Base-by-base conservation (phyloP, 805 yeast genomes). In the Saturnispora hagleri region DNA sequence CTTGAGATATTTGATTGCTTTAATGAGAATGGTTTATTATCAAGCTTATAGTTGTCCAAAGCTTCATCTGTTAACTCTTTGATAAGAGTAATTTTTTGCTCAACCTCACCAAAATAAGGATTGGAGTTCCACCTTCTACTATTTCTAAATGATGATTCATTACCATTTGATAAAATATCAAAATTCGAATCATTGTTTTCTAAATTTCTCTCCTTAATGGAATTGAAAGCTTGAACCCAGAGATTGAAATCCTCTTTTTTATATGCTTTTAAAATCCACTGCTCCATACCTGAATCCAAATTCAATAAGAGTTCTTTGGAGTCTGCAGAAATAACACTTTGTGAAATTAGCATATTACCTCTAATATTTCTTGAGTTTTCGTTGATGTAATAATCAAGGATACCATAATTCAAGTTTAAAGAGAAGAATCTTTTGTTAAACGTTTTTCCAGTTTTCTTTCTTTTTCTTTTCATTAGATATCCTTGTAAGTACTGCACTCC, bases 281-380 rank as follows among this genome's bases (percentile, higher is more conserved):
- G 82, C 64, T 91, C 98, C 81, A 91, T 82, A 2, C 98, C 98
- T 0, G 97, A 89, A 65, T 93, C 97, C 53, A 93, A 77, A 45
- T 84, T 81, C 43, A 93, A 81, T 60, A 86, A 84, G 50, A 79
- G 69, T 24, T 80, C 78, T 52, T 77, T 77, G 26, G 79, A 73
- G 59, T 84, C 84, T 0, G 95, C 96, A 52, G 90, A 79, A 2
- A 93, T 81, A n/a, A 86, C 86, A 3, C 95, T 82, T 46, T 85
- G 76, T 50, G 78, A 80, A 47, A 93, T 80, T 36, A 91, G 95
- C 88, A 93, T 89, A 61, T 88, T 89, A 52, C 99, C 99, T 52
- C 98, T 76, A 46, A 88, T 75, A 57, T 82, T 81, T 59, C 82
- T 79, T 42, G 88, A 81, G 46, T 81, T 80, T 44, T 79, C 82